phyloP scores from a whole-genome alignment of 2,329 filamentous ascomycete species.

The Phaeophleospora eucalypticola region DNA sequence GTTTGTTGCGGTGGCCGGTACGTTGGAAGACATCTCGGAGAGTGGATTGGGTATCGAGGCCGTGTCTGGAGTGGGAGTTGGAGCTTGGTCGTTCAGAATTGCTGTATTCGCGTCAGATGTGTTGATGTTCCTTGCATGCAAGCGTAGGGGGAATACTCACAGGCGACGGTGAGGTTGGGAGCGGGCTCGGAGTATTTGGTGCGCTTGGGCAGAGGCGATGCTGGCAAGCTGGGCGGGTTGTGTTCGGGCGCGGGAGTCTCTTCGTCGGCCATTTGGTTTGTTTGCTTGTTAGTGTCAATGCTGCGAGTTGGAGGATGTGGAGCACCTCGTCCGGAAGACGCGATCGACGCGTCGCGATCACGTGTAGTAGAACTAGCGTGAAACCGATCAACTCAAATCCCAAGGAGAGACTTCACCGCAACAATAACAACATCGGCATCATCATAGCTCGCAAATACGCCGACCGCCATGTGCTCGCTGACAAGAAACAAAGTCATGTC shows the following conservation, averaged over 20 bases:
- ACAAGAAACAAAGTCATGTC: no score
- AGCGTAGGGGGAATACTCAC: slow-evolving; percentile 19
- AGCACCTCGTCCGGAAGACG: background rate
- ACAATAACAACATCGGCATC: no score
- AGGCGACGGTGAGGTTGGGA: slow-evolving; percentile 33
- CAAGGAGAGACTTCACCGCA: no score
- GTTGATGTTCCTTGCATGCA: slow-evolving; percentile 1
- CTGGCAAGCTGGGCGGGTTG: slow-evolving; percentile 57
- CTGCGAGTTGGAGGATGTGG: background rate
- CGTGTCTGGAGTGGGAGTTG: slow-evolving; percentile 32
- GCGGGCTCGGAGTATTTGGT: slow-evolving; percentile 59
- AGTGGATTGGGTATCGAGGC: slow-evolving; percentile 23
- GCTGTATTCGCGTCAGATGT: slow-evolving; percentile 23
- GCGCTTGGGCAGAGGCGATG: slow-evolving; percentile 75
- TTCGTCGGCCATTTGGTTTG: slow-evolving; percentile 29
- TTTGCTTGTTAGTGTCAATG: background rate
- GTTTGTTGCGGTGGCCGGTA: slow-evolving; percentile 8
- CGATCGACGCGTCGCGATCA: background rate
- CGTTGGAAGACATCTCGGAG: slow-evolving; percentile 21
- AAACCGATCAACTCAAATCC: no score
- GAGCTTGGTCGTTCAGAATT: slow-evolving; percentile 34
- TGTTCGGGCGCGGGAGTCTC: slow-evolving; percentile 34
- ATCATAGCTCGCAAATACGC: no score
- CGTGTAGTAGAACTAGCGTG: background rate
- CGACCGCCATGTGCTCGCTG: no score